Conservation (phyloP, 192 early-diverging fungal species). For the Piromyces sp. region DNA sequence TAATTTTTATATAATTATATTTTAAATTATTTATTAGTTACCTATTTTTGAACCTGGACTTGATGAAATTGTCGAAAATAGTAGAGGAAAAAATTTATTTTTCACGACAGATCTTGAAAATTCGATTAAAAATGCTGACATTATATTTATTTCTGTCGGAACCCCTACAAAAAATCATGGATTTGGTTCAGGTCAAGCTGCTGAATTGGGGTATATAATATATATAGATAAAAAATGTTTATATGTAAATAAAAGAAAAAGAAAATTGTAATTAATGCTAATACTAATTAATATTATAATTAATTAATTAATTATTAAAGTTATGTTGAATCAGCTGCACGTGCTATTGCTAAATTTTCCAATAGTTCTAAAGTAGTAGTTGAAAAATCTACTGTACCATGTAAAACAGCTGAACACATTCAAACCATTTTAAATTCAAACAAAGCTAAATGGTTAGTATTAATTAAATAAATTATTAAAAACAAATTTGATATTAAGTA, state of each 20-base stretch:
- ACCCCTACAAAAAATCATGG: conserved; percentile 73
- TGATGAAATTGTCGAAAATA: conserved; percentile 57
- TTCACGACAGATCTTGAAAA: conserved; percentile 68
- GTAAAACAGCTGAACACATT: conserved; percentile 71
- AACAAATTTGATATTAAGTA: too few species aligned
- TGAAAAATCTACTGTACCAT: conserved; percentile 89
- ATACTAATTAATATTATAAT: too few species aligned
- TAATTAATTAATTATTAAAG: too few species aligned
- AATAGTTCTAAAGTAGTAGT: conserved; percentile 71
- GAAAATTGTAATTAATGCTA: too few species aligned
- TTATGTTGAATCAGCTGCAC: conserved; percentile 55
- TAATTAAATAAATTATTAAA: too few species aligned
- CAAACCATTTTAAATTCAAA: conserved; percentile 69
- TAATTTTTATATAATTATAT: too few species aligned
- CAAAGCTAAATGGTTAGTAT: too few species aligned
- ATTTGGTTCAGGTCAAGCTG: conserved; percentile 59
- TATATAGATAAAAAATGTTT: too few species aligned
- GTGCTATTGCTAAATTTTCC: conserved; percentile 64
- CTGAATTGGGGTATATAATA: conserved; percentile 72
- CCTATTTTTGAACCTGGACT: conserved; percentile 88
- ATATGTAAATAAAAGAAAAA: too few species aligned
- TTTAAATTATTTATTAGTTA: too few species aligned
- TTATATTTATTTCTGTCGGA: conserved; percentile 86
- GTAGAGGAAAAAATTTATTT: conserved; percentile 65
- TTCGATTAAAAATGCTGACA: conserved; percentile 57